Conservation (phyloP, 768 basidiomycete species). For the Lactarius hatsudake region DNA sequence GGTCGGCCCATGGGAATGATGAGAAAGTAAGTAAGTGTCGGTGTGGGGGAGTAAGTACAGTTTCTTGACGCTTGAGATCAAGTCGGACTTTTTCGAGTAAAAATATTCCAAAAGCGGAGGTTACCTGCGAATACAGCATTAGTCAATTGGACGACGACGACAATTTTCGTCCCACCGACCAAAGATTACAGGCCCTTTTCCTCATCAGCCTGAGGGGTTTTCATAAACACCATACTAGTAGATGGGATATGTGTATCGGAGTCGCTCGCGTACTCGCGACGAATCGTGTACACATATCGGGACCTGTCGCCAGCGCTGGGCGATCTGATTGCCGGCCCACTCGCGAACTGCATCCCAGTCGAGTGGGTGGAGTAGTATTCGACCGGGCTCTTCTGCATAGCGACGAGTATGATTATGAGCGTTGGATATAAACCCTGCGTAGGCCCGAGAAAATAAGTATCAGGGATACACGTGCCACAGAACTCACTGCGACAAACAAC, state of each 20-base stretch:
- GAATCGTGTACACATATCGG: constrained; percentile 1
- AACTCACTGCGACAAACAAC: constrained; percentile 11
- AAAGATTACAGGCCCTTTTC: constrained; percentile 5
- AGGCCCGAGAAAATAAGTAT: no score
- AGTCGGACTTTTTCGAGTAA: no score
- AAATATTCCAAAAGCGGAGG: no score
- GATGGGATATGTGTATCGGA: constrained; percentile 8
- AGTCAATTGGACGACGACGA: no score
- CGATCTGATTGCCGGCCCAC: neutral
- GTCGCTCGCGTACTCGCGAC: constrained; percentile 5
- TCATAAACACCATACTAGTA: neutral
- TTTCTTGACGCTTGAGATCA: no score
- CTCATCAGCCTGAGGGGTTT: neutral
- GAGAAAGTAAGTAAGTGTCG: no score
- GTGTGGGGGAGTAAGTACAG: no score
- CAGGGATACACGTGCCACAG: neutral
- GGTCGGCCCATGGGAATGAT: neutral
- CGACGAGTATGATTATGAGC: constrained; percentile 19
- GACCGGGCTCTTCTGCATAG: constrained; percentile 22
- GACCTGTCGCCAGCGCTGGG: neutral
- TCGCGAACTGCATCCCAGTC: constrained; percentile 6
- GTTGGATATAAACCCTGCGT: constrained; percentile 14
- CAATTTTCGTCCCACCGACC: no score
- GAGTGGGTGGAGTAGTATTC: constrained; percentile 11
- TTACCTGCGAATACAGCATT: no score